Base-by-base conservation (phyloP, 345 rosid species). In the Populus simonii region DNA sequence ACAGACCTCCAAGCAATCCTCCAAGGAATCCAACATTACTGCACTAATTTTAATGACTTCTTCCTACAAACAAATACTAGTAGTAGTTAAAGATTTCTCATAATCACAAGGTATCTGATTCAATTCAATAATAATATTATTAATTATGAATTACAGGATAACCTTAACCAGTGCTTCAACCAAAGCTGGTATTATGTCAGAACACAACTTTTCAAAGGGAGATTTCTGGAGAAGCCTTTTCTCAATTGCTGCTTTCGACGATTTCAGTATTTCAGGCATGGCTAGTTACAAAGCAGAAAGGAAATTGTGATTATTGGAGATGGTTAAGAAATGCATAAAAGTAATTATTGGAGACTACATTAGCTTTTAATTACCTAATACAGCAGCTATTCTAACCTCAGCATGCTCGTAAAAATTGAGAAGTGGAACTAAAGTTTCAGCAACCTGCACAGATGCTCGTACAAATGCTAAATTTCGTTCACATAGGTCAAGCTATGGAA, bases 361-460 rank as follows among this genome's bases (percentile, higher is more conserved):
- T 31, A 65, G 49, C 12, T 1, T 17, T 45, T 7, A 8, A 10
- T 9, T 39, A 79, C 82, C 82, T 25, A 33, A 67, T 8, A 59
- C 29, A 41, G 78, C 73, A 38, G 68, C 70, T 17, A 22, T 22
- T 74, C 74, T 57, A 29, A 69, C 33, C 39, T 41, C 63, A 57
- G n/a, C 69, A 61, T 68, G 70, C 29, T 38, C 12, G 2, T 79
- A 45, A 33, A 53, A 73, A 20, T 31, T 43, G 29, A 74, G 47
- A 39, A 73, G 78, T 38, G 82, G 74, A 66, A 79, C 78, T 69
- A 79, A 67, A 67, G 74, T 68, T 31, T 61, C 68, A 49, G 78
- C 82, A 38, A 73, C 81, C 81, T 78, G 67, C 62, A 68, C 22
- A 73, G 12, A 55, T 17, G 33, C 39, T 53, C 3, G 35, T 33